Percentiles rank a stretch among this genome's conserved stretches.
phyloP scores from a whole-genome alignment of 306 rosid genomes.

The Quercus robur region DNA sequence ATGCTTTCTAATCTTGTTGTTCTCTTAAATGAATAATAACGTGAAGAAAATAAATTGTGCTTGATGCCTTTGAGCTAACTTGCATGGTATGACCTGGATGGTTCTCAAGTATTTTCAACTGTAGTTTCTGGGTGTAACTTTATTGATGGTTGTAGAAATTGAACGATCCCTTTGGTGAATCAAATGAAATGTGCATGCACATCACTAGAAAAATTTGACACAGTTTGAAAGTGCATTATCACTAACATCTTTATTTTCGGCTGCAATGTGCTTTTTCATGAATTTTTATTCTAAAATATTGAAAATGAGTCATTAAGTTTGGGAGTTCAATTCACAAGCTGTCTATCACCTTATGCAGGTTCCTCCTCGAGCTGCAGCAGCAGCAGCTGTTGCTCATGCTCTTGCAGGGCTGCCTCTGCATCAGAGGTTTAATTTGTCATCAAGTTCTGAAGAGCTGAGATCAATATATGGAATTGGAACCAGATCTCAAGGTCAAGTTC shows the following conservation, averaged over 20 bases:
- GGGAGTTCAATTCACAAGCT: slow-evolving; percentile 25
- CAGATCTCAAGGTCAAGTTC: slow-evolving; percentile 48
- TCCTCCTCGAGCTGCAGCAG: slow-evolving; percentile 93
- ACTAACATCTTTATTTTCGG: background rate
- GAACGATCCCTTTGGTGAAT: background rate
- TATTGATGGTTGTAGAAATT: background rate
- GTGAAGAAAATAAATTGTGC: background rate
- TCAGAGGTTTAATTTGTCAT: slow-evolving; percentile 72
- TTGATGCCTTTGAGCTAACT: background rate
- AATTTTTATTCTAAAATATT: background rate
- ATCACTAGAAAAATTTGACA: background rate
- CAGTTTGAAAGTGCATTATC: background rate
- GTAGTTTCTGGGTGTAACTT: background rate
- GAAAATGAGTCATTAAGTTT: background rate
- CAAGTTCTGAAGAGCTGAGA: slow-evolving; percentile 89
- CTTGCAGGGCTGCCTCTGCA: slow-evolving; percentile 96
- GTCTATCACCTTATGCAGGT: slow-evolving; percentile 55
- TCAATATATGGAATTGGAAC: slow-evolving; percentile 91
- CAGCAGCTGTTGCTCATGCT: slow-evolving; percentile 97
- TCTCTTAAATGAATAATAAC: no score
- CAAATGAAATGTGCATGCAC: background rate
- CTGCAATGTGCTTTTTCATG: background rate
- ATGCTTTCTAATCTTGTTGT: background rate
- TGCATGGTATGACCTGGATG: background rate
- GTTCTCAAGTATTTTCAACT: background rate